Evolutionary conservation across 2,329 filamentous ascomycete species (phyloP), one percentile per base, ranked within the genome.

Genomic region (Acarospora socialis): DNA sequence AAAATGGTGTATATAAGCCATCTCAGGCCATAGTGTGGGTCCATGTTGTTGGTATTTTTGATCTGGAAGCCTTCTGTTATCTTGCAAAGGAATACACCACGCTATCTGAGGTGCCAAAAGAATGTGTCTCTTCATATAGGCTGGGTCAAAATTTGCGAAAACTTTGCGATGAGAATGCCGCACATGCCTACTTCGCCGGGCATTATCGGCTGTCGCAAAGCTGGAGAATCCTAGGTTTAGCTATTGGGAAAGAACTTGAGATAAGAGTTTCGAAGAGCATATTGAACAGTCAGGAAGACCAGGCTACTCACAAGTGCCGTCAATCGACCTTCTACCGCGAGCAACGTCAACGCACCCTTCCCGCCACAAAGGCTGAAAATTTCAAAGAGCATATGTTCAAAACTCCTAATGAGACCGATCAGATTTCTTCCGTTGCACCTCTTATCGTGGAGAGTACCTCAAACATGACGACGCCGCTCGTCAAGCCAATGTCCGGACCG

Each of bases 391-490:
- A 16, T 10, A 18, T 29, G 12, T 7, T 25, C n/a, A 13, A 29
- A 36, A 15, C 15, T 15, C 19, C 27, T n/a, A 28, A n/a, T 13
- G 7, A 35, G 28, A 23, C 15, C 14, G n/a, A n/a, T 16, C 16
- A 12, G 18, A 18, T 20, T 7, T 24, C 34, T 5, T 18, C 12
- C 12, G 12, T 22, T 22, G 28, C 44, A 8, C 46, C 49, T 14
- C 42, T 49, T 17, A 56, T 60, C 16, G 36, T 47, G 7, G 66
- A 69, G 37, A 67, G 59, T 45, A 61, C 61, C 10, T 71, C 68
- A 2, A 69, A 68, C 41, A 57, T 70, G 46, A 59, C 66, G 10
- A 72, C 68, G 12, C 68, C 68, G 17, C 56, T 70, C 32, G 68
- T 62, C 4, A 55, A 59, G 34, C 65, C 67, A 21, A 40, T 60